Base-by-base conservation (phyloP, 768 basidiomycete genomes). In the Exsudoporus frostii region DNA sequence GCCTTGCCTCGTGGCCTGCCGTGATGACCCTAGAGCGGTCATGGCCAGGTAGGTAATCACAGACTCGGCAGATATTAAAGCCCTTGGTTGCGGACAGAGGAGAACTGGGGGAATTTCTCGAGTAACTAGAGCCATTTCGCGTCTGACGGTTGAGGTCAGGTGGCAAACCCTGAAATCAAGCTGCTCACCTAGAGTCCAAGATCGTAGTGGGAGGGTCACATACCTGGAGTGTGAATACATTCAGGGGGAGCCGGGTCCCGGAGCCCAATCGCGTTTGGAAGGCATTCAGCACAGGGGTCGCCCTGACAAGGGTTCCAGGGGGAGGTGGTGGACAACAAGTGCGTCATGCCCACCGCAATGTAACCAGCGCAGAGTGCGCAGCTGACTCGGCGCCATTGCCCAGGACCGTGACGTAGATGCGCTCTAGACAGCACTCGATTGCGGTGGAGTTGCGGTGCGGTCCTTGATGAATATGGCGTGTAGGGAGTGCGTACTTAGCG, bases 391-490 rank as follows among this genome's bases (percentile, higher is more conserved):
- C 46, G 27, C 33, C 24, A 43, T 34, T 34, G 8, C 43, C 45
- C 29, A 33, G 34, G 14, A 48, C 25, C 15, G 13, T 47, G 46
- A 27, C 34, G 19, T 47, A 37, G 27, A 27, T 34, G 3, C n/a
- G 37, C 4, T 24, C 49, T 24, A 51, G 25, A 40, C 42, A 24
- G 25, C 43, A 20, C 19, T 43, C 38, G 9, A 37, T 37, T 38
- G 41, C 41, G 8, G 53, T 49, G 58, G 53, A 30, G 34, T 22
- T 15, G 46, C 37, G 34, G 46, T 15, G 32, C 22, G 36, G 40
- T 51, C 45, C 41, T 15, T 24, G 34, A 57, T 58, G 47, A 60
- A 57, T 37, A 44, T 17, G 30, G 45, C 49, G 45, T 61, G 59
- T 43, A 45, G 7, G 51, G 8, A 10, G 10, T 49, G 49, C 40